Conservation (phyloP, 345 rosid species). For the Firmiana major region DNA sequence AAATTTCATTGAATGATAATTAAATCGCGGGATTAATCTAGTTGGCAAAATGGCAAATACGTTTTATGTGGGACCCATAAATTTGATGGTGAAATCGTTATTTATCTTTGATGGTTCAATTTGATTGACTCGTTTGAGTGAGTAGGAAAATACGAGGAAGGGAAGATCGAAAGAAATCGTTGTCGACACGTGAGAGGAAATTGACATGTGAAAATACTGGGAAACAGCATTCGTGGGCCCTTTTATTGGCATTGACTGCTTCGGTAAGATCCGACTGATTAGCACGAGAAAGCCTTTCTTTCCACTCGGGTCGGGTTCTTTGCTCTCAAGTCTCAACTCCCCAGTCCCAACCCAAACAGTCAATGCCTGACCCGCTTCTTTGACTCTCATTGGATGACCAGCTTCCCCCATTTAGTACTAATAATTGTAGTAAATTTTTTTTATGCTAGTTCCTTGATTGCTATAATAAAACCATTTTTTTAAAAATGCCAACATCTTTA, state of each 20-base stretch:
- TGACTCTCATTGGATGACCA: background rate
- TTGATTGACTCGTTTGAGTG: too few relatives aligned
- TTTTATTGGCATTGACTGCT: background rate
- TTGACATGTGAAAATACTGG: constrained; percentile 21
- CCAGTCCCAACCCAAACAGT: too few relatives aligned
- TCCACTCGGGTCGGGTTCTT: background rate
- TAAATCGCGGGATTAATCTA: too few relatives aligned
- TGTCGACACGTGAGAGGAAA: constrained; percentile 25
- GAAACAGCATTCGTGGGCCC: constrained; percentile 2
- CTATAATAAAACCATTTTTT: too few relatives aligned
- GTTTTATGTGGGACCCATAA: background rate
- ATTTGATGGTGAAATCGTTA: background rate
- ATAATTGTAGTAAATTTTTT: too few relatives aligned
- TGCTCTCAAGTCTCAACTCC: background rate
- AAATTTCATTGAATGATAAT: too few relatives aligned
- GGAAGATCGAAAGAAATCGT: background rate
- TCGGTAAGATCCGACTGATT: background rate
- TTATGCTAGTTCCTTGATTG: too few relatives aligned
- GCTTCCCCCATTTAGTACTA: too few relatives aligned
- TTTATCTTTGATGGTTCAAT: too few relatives aligned
- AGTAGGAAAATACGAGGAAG: background rate
- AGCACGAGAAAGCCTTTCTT: background rate
- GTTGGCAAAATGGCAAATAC: background rate
- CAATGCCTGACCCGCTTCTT: background rate
- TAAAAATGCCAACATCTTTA: too few relatives aligned